Conservation (phyloP, 306 rosid species). For the Corylus avellana region DNA sequence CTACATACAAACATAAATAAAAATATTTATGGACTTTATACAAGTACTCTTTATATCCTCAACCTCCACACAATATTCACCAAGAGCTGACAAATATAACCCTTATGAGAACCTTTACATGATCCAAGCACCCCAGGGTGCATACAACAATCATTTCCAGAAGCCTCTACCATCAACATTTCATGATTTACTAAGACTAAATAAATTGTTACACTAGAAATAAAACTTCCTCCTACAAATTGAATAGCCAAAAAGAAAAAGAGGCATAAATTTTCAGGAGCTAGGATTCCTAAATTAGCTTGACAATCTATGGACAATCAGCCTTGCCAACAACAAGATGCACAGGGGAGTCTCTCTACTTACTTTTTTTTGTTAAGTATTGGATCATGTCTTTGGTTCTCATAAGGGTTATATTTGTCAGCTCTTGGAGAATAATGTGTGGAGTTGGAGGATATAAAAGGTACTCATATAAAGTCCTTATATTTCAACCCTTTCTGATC, state of each 20-base stretch:
- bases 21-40: not conserved
- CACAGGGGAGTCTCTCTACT: not conserved
- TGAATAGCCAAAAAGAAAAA: not conserved
- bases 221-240: not conserved
- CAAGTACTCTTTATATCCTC: not conserved
- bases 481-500: not conserved
- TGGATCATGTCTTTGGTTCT: not conserved
- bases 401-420: not conserved
- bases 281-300: not conserved
- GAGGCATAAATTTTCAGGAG: not conserved
- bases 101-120: not conserved
- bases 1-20: not conserved
- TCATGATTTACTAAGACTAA: not conserved
- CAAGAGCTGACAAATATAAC: not conserved
- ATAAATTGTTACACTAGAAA: not conserved
- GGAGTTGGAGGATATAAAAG: not conserved
- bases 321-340: not conserved
- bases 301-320: not conserved
- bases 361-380: too few species aligned
- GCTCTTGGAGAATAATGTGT: not conserved
- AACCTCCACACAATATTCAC: not conserved
- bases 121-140: not conserved
- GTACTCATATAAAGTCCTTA: not conserved
- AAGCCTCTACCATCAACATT: not conserved
- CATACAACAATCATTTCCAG: not conserved